Evolutionary conservation across 1,284 basidiomycete species (phyloP).

Genomic region (Thelephora terrestris): DNA sequence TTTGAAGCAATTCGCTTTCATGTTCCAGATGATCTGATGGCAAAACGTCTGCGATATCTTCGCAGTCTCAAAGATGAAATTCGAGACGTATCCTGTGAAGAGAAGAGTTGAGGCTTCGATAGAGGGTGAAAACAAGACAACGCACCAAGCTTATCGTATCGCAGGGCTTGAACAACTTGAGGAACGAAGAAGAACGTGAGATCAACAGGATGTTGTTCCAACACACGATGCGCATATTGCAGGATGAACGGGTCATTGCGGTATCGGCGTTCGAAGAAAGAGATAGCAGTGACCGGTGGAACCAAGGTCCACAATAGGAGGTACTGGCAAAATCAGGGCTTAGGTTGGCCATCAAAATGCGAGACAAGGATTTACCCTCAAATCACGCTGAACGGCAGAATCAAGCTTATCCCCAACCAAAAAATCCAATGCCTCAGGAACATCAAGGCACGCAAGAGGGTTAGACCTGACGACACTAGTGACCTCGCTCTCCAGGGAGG

Average conservation of each 20-base stretch:
- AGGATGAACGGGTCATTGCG: slow-evolving; percentile 79
- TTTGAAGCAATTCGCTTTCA: slow-evolving; percentile 97
- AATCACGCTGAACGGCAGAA: slow-evolving; percentile 44
- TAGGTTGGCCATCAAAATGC: not conserved
- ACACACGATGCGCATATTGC: slow-evolving; percentile 94
- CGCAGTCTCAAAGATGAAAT: slow-evolving; percentile 96
- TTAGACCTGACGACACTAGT: slow-evolving; percentile 65
- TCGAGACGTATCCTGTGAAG: slow-evolving; percentile 76
- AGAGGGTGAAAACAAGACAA: not conserved
- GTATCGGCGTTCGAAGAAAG: slow-evolving; percentile 81
- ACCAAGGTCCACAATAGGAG: slow-evolving; percentile 85
- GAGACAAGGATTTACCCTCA: slow-evolving; percentile 46
- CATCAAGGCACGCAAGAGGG: slow-evolving; percentile 62
- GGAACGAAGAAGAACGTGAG: slow-evolving; percentile 99
- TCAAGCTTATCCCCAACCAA: slow-evolving; percentile 71
- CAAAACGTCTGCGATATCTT: slow-evolving; percentile 98
- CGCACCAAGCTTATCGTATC: slow-evolving; percentile 79
- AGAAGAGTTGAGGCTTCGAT: slow-evolving; percentile 2
- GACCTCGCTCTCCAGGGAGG: slow-evolving; percentile 59
- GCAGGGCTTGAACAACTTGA: slow-evolving; percentile 94
- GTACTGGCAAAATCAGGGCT: slow-evolving; percentile 37
- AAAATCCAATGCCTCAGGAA: slow-evolving; percentile 73
- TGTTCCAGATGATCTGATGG: slow-evolving; percentile 99
- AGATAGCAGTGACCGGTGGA: slow-evolving; percentile 78
- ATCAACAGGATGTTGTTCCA: slow-evolving; percentile 92